Evolutionary conservation across 306 rosid genomes (phyloP).

Genomic region (Myrica gale): DNA sequence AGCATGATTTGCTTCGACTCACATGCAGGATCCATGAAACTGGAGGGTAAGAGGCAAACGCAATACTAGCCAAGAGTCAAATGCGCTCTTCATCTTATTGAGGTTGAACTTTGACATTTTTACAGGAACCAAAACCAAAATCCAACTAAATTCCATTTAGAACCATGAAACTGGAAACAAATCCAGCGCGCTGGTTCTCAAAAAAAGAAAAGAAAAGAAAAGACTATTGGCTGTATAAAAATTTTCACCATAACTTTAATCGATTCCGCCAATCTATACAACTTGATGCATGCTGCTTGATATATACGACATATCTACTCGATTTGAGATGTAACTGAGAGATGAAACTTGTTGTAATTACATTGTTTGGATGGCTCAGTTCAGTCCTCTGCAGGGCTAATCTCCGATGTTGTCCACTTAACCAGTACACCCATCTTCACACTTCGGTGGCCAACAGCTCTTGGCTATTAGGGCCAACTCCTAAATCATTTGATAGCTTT

Average conservation of each 20-base stretch:
- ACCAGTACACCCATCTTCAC: background rate
- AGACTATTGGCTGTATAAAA: background rate
- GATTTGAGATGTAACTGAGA: background rate
- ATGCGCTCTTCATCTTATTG: too few relatives aligned
- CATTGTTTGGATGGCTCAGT: background rate
- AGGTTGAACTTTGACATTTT: too few relatives aligned
- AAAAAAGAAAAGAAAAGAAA: background rate
- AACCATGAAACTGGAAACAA: background rate
- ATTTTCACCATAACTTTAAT: background rate
- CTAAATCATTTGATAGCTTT: constrained; percentile 64
- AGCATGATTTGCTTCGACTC: too few relatives aligned
- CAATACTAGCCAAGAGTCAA: too few relatives aligned
- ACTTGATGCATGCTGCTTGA: background rate
- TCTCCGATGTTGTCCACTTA: background rate
- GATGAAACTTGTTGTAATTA: background rate
- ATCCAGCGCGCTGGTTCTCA: background rate
- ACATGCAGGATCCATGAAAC: too few relatives aligned
- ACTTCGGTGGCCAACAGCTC: constrained; percentile 34
- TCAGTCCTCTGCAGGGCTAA: background rate
- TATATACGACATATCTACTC: background rate
- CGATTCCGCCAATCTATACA: background rate
- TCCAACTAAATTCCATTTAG: background rate
- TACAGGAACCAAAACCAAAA: too few relatives aligned
- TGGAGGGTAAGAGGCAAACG: too few relatives aligned
- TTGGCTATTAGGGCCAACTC: constrained; percentile 52